Evolutionary conservation across 2,329 filamentous ascomycete species (phyloP).

Genomic region (Aaosphaeria pasadenensis): DNA sequence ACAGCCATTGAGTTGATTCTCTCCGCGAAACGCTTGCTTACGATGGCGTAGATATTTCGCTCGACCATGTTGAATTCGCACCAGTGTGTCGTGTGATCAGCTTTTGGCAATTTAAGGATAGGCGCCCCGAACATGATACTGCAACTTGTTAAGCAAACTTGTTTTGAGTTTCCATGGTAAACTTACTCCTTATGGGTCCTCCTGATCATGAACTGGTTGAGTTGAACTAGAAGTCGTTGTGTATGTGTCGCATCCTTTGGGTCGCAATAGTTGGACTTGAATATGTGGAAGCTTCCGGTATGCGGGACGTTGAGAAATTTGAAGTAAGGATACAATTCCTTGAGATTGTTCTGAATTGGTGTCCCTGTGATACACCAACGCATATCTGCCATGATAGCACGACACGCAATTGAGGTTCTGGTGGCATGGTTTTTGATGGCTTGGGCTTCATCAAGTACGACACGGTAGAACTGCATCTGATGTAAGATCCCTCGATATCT

Average conservation of each 20-base stretch:
- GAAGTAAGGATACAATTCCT: constrained; percentile 40
- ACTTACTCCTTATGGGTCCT: constrained; percentile 52
- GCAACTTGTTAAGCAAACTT: background rate
- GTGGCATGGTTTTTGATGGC: constrained; percentile 50
- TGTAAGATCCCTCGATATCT: constrained; percentile 32
- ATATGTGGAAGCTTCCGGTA: constrained; percentile 40
- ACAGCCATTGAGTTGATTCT: constrained; percentile 39
- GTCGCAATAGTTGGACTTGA: constrained; percentile 45
- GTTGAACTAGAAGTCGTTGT: constrained; percentile 35
- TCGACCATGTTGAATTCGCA: constrained; percentile 54
- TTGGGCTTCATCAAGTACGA: constrained; percentile 59
- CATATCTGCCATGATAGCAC: constrained; percentile 36
- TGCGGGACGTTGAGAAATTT: constrained; percentile 43
- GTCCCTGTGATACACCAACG: constrained; percentile 46
- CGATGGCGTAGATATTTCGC: constrained; percentile 52
- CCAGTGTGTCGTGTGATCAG: constrained; percentile 41
- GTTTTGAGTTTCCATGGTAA: no score
- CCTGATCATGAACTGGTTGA: constrained; percentile 51
- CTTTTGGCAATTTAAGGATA: constrained; percentile 53
- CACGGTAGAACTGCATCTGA: constrained; percentile 40
- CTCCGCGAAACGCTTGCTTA: constrained; percentile 42
- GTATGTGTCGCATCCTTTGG: constrained; percentile 22
- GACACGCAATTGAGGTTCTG: constrained; percentile 46
- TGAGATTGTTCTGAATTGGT: constrained; percentile 35
- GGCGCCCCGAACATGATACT: constrained; percentile 48